phyloP scores from a whole-genome alignment of 805 yeast species.

The Wickerhamiella lipophila region DNA sequence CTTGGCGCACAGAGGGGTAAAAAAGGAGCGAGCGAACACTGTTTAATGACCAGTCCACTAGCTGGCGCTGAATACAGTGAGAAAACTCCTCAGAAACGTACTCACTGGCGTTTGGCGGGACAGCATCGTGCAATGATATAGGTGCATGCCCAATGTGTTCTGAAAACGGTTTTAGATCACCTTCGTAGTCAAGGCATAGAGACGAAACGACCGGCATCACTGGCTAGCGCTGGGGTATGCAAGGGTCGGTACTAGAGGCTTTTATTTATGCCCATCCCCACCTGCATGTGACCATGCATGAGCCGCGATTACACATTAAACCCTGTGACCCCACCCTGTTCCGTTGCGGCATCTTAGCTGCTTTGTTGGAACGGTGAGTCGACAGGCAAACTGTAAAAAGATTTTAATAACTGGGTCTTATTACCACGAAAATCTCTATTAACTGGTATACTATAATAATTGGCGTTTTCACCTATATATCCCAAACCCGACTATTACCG shows the following conservation, averaged over 20 bases:
- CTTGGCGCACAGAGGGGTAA: conserved; percentile 36
- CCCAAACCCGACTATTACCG: conserved; percentile 1
- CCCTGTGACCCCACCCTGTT: neutral
- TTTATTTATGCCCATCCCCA: neutral
- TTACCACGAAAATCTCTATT: no score
- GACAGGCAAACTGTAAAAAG: no score
- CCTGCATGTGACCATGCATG: neutral
- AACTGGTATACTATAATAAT: no score
- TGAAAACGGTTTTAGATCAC: neutral
- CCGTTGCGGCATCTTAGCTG: neutral
- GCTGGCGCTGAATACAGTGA: conserved; percentile 31
- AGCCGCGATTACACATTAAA: neutral
- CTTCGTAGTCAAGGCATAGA: neutral
- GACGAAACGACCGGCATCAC: neutral
- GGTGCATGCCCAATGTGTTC: conserved; percentile 3
- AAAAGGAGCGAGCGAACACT: conserved; percentile 55
- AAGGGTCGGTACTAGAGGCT: neutral
- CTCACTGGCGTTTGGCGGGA: conserved; percentile 8
- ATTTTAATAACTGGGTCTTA: no score
- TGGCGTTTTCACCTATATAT: no score
- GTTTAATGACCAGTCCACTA: conserved; percentile 60
- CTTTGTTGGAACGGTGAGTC: no score
- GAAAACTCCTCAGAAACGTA: conserved; percentile 6
- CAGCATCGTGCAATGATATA: conserved; percentile 8
- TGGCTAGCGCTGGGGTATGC: neutral